Evolutionary conservation across 345 rosid species (phyloP), one percentile per base, ranked within the genome.

Genomic region (Eucalyptus tenuipes): DNA sequence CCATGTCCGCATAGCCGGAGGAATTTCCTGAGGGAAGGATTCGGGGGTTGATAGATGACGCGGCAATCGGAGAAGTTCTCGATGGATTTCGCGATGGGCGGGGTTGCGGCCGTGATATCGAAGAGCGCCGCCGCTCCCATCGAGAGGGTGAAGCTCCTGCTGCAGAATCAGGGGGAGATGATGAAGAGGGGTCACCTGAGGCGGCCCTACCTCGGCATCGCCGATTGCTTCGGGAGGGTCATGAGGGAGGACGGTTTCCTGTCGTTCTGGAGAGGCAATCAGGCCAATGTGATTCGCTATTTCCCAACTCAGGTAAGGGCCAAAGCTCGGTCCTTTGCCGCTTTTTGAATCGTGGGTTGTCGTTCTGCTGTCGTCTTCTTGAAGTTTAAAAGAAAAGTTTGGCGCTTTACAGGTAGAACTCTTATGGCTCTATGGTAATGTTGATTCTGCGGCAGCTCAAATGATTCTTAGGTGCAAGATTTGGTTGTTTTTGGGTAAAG

Each of bases 101-200:
- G 98, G 55, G 92, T 91, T 57, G 98, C 96, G 49, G 98, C 99
- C 42, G 88, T 96, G 87, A 91, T 93, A 71, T 92, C 99, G 14
- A 97, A 95, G 93, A 95, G 93, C 85, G 95, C 96, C 44, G 99
- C 94, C 29, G 99, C 99, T 18, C 98, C 99, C 84, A 94, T 98
- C 90, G 99, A 98, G 90, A 94, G 99, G 90, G 99, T 96, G 49
- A 98, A 97, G 94, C 98, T 98, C 89, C 89, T 97, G 92, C 90
- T 98, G 81, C 99, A 97, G 94, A 98, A 95, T 90, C 99, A 97
- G 91, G 99, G 97, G 53, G 99, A 96, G 92, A 93, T 98, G 98
- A 88, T 94, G 7, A 98, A 95, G 91, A 93, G 96, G 87, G 96
- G 97, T 53, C 96, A 95, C 15, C 94, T 97, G 90, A 90, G 86